Conservation (phyloP, 257 asterid species). For the Henckelia pumila region DNA sequence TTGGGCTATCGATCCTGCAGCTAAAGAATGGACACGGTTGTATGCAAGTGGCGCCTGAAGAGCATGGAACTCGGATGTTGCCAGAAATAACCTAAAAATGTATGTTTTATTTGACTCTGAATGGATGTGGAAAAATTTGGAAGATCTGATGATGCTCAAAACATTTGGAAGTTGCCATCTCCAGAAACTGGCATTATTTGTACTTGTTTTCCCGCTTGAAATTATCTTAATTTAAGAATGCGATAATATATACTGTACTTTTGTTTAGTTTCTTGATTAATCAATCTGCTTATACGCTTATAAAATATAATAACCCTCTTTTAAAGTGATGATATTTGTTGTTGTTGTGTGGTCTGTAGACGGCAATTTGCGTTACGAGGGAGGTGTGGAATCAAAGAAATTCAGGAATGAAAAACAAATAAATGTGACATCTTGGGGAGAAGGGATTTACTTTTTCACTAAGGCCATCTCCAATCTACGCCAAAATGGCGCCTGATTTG, state of each 20-base stretch:
- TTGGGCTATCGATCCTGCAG: conserved; percentile 28
- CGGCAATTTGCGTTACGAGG: not conserved
- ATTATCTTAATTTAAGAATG: conserved; percentile 36
- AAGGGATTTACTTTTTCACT: no score
- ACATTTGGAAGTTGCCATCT: conserved; percentile 28
- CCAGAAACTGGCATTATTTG: conserved; percentile 26
- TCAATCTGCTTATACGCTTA: not conserved
- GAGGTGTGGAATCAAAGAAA: no score
- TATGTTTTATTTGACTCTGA: conserved; percentile 34
- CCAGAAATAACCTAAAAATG: conserved; percentile 32
- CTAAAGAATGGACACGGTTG: conserved; percentile 91
- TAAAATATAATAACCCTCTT: not conserved
- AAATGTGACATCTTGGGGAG: no score
- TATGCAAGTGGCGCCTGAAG: conserved; percentile 89
- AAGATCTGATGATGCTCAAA: conserved; percentile 37
- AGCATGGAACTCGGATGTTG: conserved; percentile 16
- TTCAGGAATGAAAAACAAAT: not conserved
- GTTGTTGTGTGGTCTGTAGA: not conserved
- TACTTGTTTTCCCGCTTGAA: conserved; percentile 31
- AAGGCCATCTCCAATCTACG: no score
- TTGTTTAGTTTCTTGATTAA: conserved; percentile 9
- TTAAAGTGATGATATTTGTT: no score
- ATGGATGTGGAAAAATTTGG: conserved; percentile 28
- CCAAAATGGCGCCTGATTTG: no score
- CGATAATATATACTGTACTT: conserved; percentile 34